Evolutionary conservation across 352 stramenopile species (phyloP).

Genomic region (Phytophthora megakarya): DNA sequence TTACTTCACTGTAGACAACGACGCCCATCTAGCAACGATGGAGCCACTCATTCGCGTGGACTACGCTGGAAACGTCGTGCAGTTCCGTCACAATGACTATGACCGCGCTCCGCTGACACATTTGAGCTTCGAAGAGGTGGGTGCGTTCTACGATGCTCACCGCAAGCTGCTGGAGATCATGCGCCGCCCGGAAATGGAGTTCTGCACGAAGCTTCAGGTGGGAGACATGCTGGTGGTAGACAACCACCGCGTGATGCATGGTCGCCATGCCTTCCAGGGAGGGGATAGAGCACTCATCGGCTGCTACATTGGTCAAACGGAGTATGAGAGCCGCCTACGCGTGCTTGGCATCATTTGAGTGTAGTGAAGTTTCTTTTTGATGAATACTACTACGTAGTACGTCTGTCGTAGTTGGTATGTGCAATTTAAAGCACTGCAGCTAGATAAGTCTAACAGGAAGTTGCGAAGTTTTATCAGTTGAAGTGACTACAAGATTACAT

Average conservation of each 20-base stretch:
- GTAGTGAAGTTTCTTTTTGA: background rate
- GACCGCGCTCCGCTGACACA: constrained; percentile 85
- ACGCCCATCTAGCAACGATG: constrained; percentile 79
- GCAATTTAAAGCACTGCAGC: no score
- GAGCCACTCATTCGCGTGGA: constrained; percentile 82
- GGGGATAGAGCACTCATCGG: constrained; percentile 82
- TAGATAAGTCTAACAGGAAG: constrained; percentile 16
- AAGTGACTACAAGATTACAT: constrained; percentile 28
- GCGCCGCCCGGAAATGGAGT: constrained; percentile 66
- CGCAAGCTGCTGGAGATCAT: constrained; percentile 70
- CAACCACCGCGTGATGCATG: constrained; percentile 89
- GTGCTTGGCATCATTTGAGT: constrained; percentile 76
- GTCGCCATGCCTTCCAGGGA: constrained; percentile 76
- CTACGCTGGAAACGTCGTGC: constrained; percentile 68
- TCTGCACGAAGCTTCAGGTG: constrained; percentile 64
- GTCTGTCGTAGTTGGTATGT: no score
- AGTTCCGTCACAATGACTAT: constrained; percentile 91
- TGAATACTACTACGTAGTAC: no score
- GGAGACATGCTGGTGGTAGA: constrained; percentile 88
- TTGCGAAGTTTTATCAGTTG: constrained; percentile 17
- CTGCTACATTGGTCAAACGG: constrained; percentile 87
- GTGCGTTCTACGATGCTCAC: constrained; percentile 77
- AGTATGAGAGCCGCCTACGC: constrained; percentile 87
- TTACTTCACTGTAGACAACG: constrained; percentile 80
- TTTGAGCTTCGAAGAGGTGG: constrained; percentile 71